These are phyloP conservation scores for Nannochloropsis gaditana DNA, from an alignment of 108 stramenopile genomes.

Conservation along the genomic window DNA sequence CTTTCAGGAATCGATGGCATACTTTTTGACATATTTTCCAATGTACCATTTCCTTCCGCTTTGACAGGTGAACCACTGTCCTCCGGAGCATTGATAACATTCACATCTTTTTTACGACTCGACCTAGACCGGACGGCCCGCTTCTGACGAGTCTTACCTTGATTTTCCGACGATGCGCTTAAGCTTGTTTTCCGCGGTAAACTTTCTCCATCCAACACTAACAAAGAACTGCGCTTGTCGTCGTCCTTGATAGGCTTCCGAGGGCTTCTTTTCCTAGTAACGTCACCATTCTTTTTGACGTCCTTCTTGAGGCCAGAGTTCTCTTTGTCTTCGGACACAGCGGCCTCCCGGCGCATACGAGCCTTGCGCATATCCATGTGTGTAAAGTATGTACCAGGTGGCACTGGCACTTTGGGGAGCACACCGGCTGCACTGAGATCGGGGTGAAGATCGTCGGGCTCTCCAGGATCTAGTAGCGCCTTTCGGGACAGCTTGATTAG, in stretches of 20 bases:
- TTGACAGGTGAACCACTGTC: too few relatives aligned
- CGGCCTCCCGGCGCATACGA: background rate
- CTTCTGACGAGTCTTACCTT: background rate
- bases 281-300: background rate
- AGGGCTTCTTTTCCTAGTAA: background rate
- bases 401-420: slow-evolving; percentile 1
- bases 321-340: background rate
- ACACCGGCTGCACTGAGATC: slow-evolving; percentile 4
- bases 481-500: background rate
- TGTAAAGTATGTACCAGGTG: background rate
- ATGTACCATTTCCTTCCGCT: too few relatives aligned
- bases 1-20: too few relatives aligned
- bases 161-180: background rate
- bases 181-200: background rate
- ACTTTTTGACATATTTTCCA: too few relatives aligned
- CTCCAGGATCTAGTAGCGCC: background rate
- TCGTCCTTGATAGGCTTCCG: background rate
- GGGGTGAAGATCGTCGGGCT: background rate
- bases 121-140: background rate
- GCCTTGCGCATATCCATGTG: slow-evolving; percentile 6
- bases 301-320: background rate
- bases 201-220: slow-evolving; percentile 20
- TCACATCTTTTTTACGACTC: too few relatives aligned
- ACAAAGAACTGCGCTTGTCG: background rate
- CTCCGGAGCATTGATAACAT: too few relatives aligned